These are phyloP conservation scores for Solanum arcanum DNA, from an alignment of 257 asterid genomes.

Conservation along the genomic window DNA sequence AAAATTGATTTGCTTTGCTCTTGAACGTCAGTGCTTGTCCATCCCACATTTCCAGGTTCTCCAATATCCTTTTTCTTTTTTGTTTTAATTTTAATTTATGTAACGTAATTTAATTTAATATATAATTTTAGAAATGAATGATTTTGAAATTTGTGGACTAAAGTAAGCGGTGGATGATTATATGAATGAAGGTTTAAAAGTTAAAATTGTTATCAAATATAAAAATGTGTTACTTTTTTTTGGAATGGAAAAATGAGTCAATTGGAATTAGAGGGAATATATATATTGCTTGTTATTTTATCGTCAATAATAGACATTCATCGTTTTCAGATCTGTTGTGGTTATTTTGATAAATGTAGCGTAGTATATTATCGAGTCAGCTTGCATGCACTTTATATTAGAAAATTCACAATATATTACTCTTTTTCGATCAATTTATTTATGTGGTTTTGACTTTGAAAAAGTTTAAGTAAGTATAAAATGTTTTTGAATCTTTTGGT, in stretches of 20 bases:
- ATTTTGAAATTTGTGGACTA: neutral
- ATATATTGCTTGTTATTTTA: neutral
- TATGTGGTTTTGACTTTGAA: neutral
- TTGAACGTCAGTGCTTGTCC: neutral
- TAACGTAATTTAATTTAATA: too few relatives aligned
- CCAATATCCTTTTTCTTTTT: neutral
- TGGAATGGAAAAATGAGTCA: neutral
- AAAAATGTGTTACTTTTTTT: too few relatives aligned
- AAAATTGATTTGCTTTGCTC: neutral
- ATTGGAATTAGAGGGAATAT: neutral
- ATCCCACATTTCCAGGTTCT: neutral
- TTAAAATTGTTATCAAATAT: too few relatives aligned
- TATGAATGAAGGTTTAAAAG: too few relatives aligned
- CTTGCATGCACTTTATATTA: neutral
- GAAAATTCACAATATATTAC: neutral
- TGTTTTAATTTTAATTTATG: fast-evolving
- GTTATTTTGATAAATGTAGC: neutral
- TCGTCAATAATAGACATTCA: neutral
- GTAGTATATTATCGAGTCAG: neutral
- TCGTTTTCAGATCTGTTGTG: neutral
- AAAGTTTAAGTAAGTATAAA: neutral
- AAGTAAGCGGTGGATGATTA: neutral
- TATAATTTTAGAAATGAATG: too few relatives aligned
- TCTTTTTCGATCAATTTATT: neutral
- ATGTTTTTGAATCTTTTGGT: neutral